Percentiles rank a stretch among this genome's conserved stretches.
These are phyloP conservation scores for Penicillium sp. DNA, from an alignment of 2,329 filamentous ascomycete species.

Conservation along the genomic window DNA sequence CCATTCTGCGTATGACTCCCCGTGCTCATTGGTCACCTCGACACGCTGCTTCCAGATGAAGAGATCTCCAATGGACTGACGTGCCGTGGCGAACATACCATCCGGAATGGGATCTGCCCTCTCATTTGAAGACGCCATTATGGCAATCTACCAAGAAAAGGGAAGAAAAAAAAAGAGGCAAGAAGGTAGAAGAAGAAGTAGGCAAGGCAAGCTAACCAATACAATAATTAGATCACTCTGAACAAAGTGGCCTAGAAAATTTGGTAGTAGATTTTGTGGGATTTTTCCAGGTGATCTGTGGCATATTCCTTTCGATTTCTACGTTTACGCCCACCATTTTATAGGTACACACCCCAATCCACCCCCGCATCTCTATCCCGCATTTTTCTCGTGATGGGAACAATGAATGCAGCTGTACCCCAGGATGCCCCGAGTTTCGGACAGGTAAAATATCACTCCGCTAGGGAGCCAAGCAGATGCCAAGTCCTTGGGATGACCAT, in stretches of 20 bases:
- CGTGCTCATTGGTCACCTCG: constrained; percentile 52
- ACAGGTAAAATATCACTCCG: constrained; percentile 17
- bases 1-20: constrained; percentile 68
- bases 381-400: constrained; percentile 7
- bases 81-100: constrained; percentile 63
- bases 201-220: neutral
- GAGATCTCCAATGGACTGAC: constrained; percentile 62
- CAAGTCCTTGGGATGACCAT: constrained; percentile 21
- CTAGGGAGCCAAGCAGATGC: constrained; percentile 22
- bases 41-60: constrained; percentile 74
- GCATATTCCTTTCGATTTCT: neutral
- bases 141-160: neutral
- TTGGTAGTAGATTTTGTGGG: neutral
- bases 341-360: constrained; percentile 3
- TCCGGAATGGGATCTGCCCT: constrained; percentile 66
- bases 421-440: constrained; percentile 9
- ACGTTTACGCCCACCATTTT: constrained; percentile 9
- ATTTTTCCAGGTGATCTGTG: neutral
- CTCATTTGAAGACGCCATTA: constrained; percentile 35
- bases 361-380: constrained; percentile 14
- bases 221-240: neutral
- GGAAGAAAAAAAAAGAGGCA: neutral
- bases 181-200: neutral
- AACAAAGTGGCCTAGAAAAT: neutral
- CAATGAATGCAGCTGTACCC: constrained; percentile 5